phyloP scores from a whole-genome alignment of 441 rosid species.

The Viola pubescens region DNA sequence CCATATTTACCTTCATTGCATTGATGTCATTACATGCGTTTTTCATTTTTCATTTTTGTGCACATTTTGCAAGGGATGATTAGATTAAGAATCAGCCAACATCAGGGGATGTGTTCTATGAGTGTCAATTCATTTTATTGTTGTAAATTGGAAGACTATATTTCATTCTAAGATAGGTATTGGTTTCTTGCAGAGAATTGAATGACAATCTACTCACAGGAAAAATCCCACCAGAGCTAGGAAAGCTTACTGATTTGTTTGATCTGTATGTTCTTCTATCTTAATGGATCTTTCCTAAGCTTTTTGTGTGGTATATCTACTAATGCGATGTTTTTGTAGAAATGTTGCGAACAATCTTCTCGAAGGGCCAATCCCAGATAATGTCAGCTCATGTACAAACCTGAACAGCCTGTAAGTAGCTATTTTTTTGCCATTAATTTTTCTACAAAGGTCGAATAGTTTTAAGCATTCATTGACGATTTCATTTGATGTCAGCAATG shows the following conservation, averaged over 20 bases:
- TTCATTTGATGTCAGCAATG: slow-evolving; percentile 44
- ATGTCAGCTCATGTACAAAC: slow-evolving; percentile 80
- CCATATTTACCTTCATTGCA: no score
- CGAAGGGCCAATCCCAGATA: slow-evolving; percentile 77
- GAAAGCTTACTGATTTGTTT: slow-evolving; percentile 84
- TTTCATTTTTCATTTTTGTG: no score
- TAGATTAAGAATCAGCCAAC: no score
- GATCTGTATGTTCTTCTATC: slow-evolving; percentile 54
- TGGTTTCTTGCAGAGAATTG: slow-evolving; percentile 57
- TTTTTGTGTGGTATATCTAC: background rate
- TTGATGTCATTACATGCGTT: no score
- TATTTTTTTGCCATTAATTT: background rate
- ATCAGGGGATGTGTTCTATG: no score
- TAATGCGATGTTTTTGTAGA: slow-evolving; percentile 30
- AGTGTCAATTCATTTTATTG: background rate
- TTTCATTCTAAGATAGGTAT: slow-evolving; percentile 11
- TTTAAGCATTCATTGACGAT: slow-evolving; percentile 8
- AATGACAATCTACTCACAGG: slow-evolving; percentile 71
- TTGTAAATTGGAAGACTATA: background rate
- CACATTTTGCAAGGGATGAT: no score
- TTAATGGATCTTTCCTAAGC: slow-evolving; percentile 4
- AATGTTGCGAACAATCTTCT: slow-evolving; percentile 76
- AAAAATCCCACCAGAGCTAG: slow-evolving; percentile 75
- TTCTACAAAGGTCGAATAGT: background rate
- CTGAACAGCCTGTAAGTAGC: slow-evolving; percentile 79